Conservation (phyloP, 441 rosid genomes). For the Gossypium lobatum region DNA sequence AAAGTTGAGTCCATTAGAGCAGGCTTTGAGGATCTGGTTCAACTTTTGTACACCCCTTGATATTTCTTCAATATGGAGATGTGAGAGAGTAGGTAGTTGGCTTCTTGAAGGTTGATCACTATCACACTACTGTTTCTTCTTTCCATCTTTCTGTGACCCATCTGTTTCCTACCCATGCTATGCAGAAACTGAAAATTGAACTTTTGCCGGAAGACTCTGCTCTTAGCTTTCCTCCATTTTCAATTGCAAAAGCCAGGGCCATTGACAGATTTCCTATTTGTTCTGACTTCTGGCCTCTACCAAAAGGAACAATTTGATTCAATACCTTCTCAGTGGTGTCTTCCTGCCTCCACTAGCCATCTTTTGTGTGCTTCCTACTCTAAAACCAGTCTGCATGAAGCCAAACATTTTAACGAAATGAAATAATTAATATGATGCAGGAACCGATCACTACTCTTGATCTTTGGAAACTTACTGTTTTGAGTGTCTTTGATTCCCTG, state of each 20-base stretch:
- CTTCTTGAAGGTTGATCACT: slow-evolving; percentile 35
- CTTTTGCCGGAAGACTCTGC: slow-evolving; percentile 42
- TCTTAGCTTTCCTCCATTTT: slow-evolving; percentile 62
- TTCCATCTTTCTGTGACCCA: slow-evolving; percentile 34
- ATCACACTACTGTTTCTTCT: slow-evolving; percentile 25
- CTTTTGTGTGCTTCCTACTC: slow-evolving; percentile 23
- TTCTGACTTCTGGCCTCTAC: slow-evolving; percentile 37
- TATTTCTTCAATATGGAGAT: slow-evolving; percentile 67
- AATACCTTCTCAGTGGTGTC: slow-evolving; percentile 32
- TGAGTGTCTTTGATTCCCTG: slow-evolving; percentile 31
- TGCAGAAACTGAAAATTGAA: slow-evolving; percentile 55
- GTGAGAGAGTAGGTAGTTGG: slow-evolving; percentile 45
- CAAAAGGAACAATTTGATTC: slow-evolving; percentile 50
- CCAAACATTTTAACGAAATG: slow-evolving; percentile 10
- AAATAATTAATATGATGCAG: not conserved
- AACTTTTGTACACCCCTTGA: slow-evolving; percentile 72
- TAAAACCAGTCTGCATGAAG: slow-evolving; percentile 37
- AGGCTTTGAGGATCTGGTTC: slow-evolving; percentile 70
- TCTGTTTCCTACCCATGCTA: slow-evolving; percentile 51
- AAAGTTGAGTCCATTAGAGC: slow-evolving; percentile 55
- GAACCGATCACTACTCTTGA: not conserved
- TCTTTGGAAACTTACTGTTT: slow-evolving; percentile 40
- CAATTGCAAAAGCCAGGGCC: slow-evolving; percentile 69
- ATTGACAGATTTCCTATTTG: slow-evolving; percentile 54
- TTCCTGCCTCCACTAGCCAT: slow-evolving; percentile 27